Conservation (phyloP, 495 filamentous ascomycete genomes). For the Podospora pseudopauciseta region DNA sequence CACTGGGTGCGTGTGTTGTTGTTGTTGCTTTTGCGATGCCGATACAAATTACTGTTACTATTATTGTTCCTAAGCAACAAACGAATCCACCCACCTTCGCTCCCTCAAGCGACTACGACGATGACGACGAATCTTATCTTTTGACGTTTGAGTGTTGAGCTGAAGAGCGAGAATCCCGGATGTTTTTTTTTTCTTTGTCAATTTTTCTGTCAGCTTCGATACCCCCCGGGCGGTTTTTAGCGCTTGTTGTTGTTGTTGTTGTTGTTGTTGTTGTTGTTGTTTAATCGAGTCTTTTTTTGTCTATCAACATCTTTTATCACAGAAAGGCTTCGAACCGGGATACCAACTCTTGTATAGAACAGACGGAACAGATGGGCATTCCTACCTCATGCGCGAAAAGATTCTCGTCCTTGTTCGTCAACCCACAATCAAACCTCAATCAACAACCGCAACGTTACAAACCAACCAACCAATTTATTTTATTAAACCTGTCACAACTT, state of each 20-base stretch:
- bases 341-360: not conserved
- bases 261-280: not conserved
- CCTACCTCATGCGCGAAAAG: not conserved
- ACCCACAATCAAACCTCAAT: too few species aligned
- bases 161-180: conserved; percentile 6
- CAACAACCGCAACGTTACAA: too few species aligned
- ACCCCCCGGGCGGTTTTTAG: conserved; percentile 36
- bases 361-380: not conserved
- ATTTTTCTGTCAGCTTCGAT: conserved; percentile 44
- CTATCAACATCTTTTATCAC: conserved; percentile 1
- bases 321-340: not conserved
- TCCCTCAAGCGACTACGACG: conserved; percentile 5
- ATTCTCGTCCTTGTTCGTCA: not conserved
- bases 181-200: conserved; percentile 23
- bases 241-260: not conserved
- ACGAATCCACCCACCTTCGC: not conserved
- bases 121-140: not conserved
- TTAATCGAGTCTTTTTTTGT: conserved; percentile 7
- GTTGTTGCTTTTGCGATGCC: not conserved
- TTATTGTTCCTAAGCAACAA: conserved; percentile 5
- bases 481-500: too few species aligned
- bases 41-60: not conserved
- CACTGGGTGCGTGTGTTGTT: not conserved
- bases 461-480: too few species aligned
- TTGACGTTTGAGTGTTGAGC: conserved; percentile 5